Conservation (phyloP, 108 stramenopile genomes). For the Parmales sp. region DNA sequence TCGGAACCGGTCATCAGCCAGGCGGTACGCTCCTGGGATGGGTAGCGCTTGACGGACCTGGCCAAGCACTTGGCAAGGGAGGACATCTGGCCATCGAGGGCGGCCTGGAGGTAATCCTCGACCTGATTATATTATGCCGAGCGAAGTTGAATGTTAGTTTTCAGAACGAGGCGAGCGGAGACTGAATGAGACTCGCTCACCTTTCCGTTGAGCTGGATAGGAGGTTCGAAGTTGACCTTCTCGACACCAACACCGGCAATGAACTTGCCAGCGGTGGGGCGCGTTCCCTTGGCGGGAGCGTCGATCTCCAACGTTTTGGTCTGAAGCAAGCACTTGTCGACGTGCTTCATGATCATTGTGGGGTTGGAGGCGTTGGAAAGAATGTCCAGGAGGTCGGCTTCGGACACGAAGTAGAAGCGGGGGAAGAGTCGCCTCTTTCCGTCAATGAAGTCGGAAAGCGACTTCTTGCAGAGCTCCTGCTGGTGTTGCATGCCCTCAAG, state of each 20-base stretch:
- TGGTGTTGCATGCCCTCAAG: constrained; percentile 35
- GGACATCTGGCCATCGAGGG: constrained; percentile 25
- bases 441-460: constrained; percentile 53
- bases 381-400: constrained; percentile 56
- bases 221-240: constrained; percentile 41
- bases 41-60: constrained; percentile 29
- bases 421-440: constrained; percentile 51
- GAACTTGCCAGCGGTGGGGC: constrained; percentile 33
- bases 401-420: constrained; percentile 60
- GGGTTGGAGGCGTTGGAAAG: constrained; percentile 53
- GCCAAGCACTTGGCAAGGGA: constrained; percentile 22
- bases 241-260: constrained; percentile 47
- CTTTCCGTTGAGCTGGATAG: constrained; percentile 44
- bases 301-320: constrained; percentile 33
- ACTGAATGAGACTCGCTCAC: no score
- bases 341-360: constrained; percentile 46
- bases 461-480: constrained; percentile 56
- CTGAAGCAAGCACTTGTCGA: constrained; percentile 50
- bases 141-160: no score
- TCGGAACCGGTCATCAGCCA: constrained; percentile 42
- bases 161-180: no score
- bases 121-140: no score
- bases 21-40: constrained; percentile 31
- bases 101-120: constrained; percentile 49
- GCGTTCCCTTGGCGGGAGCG: constrained; percentile 2